phyloP scores from a whole-genome alignment of 163 green algal species.

The Prototheca wickerhamii region DNA sequence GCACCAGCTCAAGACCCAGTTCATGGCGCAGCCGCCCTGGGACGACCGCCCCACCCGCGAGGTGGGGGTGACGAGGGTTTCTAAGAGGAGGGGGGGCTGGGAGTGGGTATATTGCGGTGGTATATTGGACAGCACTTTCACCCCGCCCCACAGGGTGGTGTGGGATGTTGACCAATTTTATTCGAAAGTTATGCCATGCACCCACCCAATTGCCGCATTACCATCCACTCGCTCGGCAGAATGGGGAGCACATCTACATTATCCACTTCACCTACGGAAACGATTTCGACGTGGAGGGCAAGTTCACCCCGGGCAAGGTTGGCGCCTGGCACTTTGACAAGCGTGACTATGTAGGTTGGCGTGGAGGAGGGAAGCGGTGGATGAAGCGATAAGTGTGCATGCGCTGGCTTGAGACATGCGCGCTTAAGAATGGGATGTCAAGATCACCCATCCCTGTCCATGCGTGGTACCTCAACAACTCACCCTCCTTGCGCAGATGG shows the following conservation, averaged over 20 bases:
- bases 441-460: too few relatives aligned
- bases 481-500: not conserved
- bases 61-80: not conserved
- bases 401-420: constrained; percentile 42
- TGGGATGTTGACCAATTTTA: too few relatives aligned
- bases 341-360: not conserved
- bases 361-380: constrained; percentile 32
- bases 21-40: constrained; percentile 75
- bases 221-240: not conserved
- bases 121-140: too few relatives aligned
- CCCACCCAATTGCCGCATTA: too few relatives aligned
- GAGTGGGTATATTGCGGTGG: too few relatives aligned
- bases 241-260: constrained; percentile 56
- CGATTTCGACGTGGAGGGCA: constrained; percentile 64
- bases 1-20: constrained; percentile 26
- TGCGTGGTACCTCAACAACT: not conserved
- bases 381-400: constrained; percentile 75
- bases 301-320: constrained; percentile 33
- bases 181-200: too few relatives aligned
- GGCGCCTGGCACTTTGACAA: constrained; percentile 43
- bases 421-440: too few relatives aligned
- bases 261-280: constrained; percentile 92
- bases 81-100: not conserved
- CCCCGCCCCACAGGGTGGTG: too few relatives aligned
- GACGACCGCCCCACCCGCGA: constrained; percentile 25